These are phyloP conservation scores for Wallacemonas sp. DNA, from an alignment of 208 protist species.

Conservation along the genomic window DNA sequence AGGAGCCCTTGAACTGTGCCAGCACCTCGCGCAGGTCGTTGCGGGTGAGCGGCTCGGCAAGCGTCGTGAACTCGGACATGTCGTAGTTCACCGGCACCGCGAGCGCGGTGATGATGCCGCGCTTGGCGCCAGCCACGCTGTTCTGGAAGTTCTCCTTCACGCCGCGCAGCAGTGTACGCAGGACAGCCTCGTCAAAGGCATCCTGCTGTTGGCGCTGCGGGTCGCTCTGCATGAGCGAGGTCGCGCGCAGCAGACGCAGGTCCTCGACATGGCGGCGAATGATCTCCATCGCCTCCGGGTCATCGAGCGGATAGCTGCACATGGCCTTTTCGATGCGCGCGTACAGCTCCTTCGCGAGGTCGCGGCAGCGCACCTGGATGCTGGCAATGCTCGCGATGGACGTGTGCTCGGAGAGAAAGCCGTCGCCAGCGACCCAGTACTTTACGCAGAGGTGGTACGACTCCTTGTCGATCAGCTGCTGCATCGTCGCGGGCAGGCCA, in stretches of 20 bases:
- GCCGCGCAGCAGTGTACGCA: slow-evolving; percentile 66
- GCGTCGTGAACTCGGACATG: slow-evolving; percentile 32
- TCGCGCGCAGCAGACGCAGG: slow-evolving; percentile 81
- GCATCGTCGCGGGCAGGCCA: slow-evolving; percentile 69
- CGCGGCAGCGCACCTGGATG: slow-evolving; percentile 55
- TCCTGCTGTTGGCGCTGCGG: slow-evolving; percentile 18
- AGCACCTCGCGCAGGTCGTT: slow-evolving; percentile 63
- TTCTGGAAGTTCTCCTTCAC: slow-evolving; percentile 53
- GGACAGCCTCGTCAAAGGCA: slow-evolving; percentile 59
- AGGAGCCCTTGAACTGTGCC: slow-evolving; percentile 80
- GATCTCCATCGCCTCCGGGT: slow-evolving; percentile 78
- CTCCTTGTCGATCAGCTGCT: slow-evolving; percentile 51
- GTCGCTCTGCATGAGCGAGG: slow-evolving; percentile 50
- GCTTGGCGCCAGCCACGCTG: slow-evolving; percentile 51
- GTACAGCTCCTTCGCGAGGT: slow-evolving; percentile 67
- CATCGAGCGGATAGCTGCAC: slow-evolving; percentile 65
- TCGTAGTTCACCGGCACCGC: slow-evolving; percentile 45
- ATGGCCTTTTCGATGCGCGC: slow-evolving; percentile 60
- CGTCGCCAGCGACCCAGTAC: slow-evolving; percentile 83
- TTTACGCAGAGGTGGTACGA: slow-evolving; percentile 62
- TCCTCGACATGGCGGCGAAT: slow-evolving; percentile 72
- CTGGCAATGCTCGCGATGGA: slow-evolving; percentile 59
- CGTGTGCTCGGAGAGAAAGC: slow-evolving; percentile 69
- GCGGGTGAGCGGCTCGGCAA: slow-evolving; percentile 34
- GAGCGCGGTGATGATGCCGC: slow-evolving; percentile 49